Base-by-base conservation (phyloP, 148 eudicot genomes). In the Rhododendron henanense region DNA sequence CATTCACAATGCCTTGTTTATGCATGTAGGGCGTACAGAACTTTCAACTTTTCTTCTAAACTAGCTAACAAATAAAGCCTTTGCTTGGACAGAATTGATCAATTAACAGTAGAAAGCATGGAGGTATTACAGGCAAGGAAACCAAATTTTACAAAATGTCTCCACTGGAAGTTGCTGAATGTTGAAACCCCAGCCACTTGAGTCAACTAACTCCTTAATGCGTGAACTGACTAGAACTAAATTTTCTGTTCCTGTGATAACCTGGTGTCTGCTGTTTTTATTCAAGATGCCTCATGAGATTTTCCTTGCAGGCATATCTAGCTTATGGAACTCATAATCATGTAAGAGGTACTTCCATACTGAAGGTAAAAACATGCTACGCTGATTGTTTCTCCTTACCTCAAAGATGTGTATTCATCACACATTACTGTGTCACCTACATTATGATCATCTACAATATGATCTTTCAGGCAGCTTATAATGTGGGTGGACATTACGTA, bases 1-100 rank as follows among this genome's bases (percentile, higher is more conserved):
- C 81, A 87, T 92, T 87, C 92, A 92, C 89, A 92, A 92, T 86
- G 91, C 94, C 45, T 83, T 92, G 90, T 90, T 89, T 84, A 92
- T 92, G 94, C 94, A 90, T 86, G 94, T 92, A 90, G 44, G 92
- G 65, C 50, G 55, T 63, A 55, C 33, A 15, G 25, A 35, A 86
- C 16, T 47, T 71, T 39, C 53, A 81, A 48, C 10, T 67, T 86
- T 86, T 28, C 81, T 81, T 50, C 9, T 41, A 16, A 47, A 67
- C 50, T 45, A 31, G 65, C 80, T 33, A 50, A 19, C 11, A 18
- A 73, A 51, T 14, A 33, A 73, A 48, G 10, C 79, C 59, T 13
- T 37, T 31, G 33, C 16, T 84, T 19, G n/a, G 79, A 84, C 44
- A 31, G 11, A 73, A 84, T 73, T 50, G 79, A 35, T 71, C 6